Evolutionary conservation across 129 eudicot species (phyloP), one percentile per base, ranked within the genome.

Genomic region (Sambucus nigra): DNA sequence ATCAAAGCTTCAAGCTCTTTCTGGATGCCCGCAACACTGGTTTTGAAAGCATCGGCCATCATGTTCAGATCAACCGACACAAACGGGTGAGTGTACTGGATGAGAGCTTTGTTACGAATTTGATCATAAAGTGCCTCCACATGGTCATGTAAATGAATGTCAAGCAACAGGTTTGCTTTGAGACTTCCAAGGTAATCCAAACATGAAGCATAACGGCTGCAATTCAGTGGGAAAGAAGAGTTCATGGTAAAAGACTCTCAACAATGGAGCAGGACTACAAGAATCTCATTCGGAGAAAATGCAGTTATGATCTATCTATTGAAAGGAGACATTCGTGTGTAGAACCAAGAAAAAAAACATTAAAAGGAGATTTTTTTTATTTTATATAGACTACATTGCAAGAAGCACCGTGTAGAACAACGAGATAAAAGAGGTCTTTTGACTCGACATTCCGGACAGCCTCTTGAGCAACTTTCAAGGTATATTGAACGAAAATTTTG

Each of bases 41-140:
- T 91, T 64, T 86, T 91, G 58, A 91, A 91, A 35, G 99, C 95
- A 63, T 79, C 61, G 1, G 99, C 99, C 99, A 91, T 91, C 95
- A 76, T 91, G 61, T 75, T 61, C 55, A 91, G 67, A 72, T 91
- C 99, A 59, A 91, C 99, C 23, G 99, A 91, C 39, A 82, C 84
- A 62, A 85, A 91, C 7, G 99, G 99, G 55, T 57, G 83, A 9
- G 99, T 91, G 29, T 91, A 91, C 72, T 91, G 99, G 60, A 91
- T 91, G 39, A 91, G 82, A 38, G 99, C 99, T 76, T 91, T 91
- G 80, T 68, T 75, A 41, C 95, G 94, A 59, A 91, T 91, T 61
- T 86, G 82, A 53, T 80, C 79, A 46, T 91, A 91, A 19, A 91
- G 75, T 16, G 75, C 74, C 75, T 85, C 95, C 31, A 91, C 89